A percentile compares a stretch with the other conserved stretches of the same genome.
These are phyloP conservation scores for Acanthamoeba castellanii DNA, from an alignment of 208 protist species.

Conservation along the genomic window DNA sequence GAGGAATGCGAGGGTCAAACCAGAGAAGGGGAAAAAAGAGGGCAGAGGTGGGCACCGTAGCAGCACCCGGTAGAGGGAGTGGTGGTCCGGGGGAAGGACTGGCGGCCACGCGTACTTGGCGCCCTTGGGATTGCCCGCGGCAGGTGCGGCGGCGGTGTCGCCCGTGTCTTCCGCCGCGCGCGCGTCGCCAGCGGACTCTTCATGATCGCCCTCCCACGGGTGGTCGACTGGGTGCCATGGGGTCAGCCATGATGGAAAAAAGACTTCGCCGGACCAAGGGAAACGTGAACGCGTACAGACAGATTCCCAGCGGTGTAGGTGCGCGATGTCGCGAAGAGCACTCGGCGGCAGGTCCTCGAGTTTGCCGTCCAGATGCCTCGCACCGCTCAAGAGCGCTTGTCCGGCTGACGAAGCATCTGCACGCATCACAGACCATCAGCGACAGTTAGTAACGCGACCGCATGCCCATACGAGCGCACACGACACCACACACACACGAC, in stretches of 20 bases:
- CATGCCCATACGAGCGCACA: too few relatives aligned
- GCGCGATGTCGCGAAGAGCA: background rate
- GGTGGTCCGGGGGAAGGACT: background rate
- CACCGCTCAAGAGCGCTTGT: background rate
- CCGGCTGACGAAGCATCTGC: background rate
- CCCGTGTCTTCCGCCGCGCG: background rate
- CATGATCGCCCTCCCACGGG: background rate
- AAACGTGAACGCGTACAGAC: background rate
- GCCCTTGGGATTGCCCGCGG: background rate
- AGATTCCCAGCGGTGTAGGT: background rate
- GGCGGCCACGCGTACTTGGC: slow-evolving; percentile 4
- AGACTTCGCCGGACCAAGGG: background rate
- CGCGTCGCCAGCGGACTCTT: background rate
- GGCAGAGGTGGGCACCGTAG: background rate
- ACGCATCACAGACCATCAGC: background rate
- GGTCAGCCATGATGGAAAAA: too few relatives aligned
- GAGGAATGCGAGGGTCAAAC: background rate
- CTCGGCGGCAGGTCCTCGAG: background rate
- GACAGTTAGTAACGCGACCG: background rate
- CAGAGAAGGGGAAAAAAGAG: background rate
- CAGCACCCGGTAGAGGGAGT: background rate
- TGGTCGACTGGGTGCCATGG: background rate
- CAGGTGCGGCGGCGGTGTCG: background rate
- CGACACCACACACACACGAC: too few relatives aligned
- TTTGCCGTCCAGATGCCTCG: background rate